These are phyloP conservation scores for Gymnopilus dilepis DNA, from an alignment of 768 basidiomycete genomes.

Conservation along the genomic window DNA sequence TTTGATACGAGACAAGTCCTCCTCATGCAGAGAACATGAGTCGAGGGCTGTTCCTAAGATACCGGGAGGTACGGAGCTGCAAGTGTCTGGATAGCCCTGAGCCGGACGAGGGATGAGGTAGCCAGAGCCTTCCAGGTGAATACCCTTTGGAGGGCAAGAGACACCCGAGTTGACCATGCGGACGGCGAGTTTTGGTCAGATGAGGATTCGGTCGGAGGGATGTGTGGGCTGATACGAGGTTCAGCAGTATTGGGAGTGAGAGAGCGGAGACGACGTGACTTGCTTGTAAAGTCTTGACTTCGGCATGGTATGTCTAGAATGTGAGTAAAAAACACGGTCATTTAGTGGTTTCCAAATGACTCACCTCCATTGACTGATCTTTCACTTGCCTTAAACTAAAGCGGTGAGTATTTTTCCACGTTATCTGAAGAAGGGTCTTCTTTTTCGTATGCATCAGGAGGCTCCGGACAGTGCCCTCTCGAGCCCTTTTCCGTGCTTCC, in stretches of 20 bases:
- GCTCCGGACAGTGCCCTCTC: slow-evolving; percentile 74
- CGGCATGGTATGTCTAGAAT: slow-evolving; percentile 26
- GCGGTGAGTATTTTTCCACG: too few relatives aligned
- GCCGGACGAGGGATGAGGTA: slow-evolving; percentile 88
- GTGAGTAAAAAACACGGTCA: slow-evolving; percentile 8
- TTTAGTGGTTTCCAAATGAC: slow-evolving; percentile 8
- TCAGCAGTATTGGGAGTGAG: slow-evolving; percentile 57
- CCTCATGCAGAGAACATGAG: slow-evolving; percentile 70
- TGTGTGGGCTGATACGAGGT: slow-evolving; percentile 37
- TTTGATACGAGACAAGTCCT: slow-evolving; percentile 38
- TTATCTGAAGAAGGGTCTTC: too few relatives aligned
- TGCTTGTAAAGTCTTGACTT: slow-evolving; percentile 34
- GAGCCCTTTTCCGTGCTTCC: slow-evolving; percentile 67
- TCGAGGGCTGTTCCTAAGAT: slow-evolving; percentile 92
- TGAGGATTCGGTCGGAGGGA: slow-evolving; percentile 53
- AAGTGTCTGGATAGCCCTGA: slow-evolving; percentile 47
- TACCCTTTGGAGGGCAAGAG: slow-evolving; percentile 45
- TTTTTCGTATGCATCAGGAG: slow-evolving; percentile 38
- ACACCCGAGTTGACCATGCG: slow-evolving; percentile 89
- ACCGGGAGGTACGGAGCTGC: slow-evolving; percentile 35
- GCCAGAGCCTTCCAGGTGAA: slow-evolving; percentile 90
- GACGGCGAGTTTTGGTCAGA: slow-evolving; percentile 75
- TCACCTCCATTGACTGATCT: slow-evolving; percentile 53
- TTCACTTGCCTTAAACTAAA: slow-evolving; percentile 36
- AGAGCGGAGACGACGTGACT: slow-evolving; percentile 82